Evolutionary conservation across 2,329 filamentous ascomycete species (phyloP).

Genomic region (Hymenoscyphus scutula): DNA sequence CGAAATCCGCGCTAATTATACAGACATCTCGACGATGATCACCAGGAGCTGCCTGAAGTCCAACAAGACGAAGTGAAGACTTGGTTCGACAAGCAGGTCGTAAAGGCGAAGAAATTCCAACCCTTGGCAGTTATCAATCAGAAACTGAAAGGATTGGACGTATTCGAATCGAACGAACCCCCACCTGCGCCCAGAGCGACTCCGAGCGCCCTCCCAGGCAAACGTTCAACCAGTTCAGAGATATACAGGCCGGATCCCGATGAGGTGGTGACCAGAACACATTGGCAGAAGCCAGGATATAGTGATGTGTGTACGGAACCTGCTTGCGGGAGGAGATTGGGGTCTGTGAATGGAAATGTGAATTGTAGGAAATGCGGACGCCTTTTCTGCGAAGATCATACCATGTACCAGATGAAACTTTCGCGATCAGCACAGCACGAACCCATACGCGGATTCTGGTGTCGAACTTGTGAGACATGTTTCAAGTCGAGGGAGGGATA

Average conservation of each 20-base stretch:
- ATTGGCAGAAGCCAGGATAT: conserved; percentile 79
- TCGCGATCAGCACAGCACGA: conserved; percentile 87
- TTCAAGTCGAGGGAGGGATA: conserved; percentile 96
- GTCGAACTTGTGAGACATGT: conserved; percentile 95
- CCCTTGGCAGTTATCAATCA: conserved; percentile 72
- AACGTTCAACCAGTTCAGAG: conserved; percentile 36
- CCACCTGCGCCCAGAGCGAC: conserved; percentile 37
- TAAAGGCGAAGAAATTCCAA: conserved; percentile 73
- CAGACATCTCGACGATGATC: conserved; percentile 71
- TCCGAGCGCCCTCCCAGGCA: conserved; percentile 39
- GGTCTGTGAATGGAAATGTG: conserved; percentile 75
- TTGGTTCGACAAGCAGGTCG: conserved; percentile 74
- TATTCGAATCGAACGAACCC: conserved; percentile 71
- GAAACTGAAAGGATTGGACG: conserved; percentile 71
- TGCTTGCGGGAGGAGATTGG: conserved; percentile 75
- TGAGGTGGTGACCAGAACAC: conserved; percentile 79
- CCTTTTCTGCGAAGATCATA: conserved; percentile 95
- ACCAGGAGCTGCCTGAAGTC: conserved; percentile 69
- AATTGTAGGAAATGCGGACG: conserved; percentile 93
- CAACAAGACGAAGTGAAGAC: conserved; percentile 76
- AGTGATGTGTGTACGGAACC: conserved; percentile 86
- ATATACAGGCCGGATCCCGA: conserved; percentile 64
- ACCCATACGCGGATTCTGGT: conserved; percentile 87
- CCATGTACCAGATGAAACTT: conserved; percentile 99
- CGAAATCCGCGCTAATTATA: conserved; percentile 30